A percentile compares a stretch with the other conserved stretches of the same genome.
Conservation (phyloP, 192 early-diverging fungal species). For the Backusella mclennaniae region DNA sequence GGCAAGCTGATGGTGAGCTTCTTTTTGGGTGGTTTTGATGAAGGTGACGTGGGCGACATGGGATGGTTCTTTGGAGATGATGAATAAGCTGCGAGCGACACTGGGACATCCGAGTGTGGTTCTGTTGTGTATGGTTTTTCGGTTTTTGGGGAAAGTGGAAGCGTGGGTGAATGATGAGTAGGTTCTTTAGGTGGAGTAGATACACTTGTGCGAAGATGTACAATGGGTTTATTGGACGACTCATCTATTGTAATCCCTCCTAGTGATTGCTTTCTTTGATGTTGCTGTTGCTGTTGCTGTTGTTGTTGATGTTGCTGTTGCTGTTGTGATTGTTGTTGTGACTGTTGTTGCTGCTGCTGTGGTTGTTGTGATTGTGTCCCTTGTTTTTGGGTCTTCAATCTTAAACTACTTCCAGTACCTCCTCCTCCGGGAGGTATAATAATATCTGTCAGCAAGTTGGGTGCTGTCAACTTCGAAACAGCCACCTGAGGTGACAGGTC, state of each 20-base stretch:
- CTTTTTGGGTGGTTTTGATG: background rate
- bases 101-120: background rate
- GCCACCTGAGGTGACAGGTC: conserved; percentile 23
- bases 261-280: conserved; percentile 8
- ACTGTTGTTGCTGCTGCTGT: background rate
- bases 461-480: conserved; percentile 23
- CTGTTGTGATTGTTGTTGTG: background rate
- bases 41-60: background rate
- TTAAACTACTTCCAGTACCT: background rate
- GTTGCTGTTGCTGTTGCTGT: background rate
- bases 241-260: background rate
- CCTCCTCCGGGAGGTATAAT: background rate
- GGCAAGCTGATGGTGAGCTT: conserved; percentile 2
- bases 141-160: background rate
- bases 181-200: background rate
- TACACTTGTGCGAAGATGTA: background rate
- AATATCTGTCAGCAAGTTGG: conserved; percentile 25
- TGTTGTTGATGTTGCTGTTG: background rate
- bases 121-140: background rate
- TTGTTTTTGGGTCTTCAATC: background rate
- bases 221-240: background rate
- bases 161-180: background rate
- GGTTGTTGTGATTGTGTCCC: background rate
- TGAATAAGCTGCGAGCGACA: background rate
- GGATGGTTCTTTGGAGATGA: conserved; percentile 2